Base-by-base conservation (phyloP, 208 protist genomes). In the Trypanosoma melophagium region DNA sequence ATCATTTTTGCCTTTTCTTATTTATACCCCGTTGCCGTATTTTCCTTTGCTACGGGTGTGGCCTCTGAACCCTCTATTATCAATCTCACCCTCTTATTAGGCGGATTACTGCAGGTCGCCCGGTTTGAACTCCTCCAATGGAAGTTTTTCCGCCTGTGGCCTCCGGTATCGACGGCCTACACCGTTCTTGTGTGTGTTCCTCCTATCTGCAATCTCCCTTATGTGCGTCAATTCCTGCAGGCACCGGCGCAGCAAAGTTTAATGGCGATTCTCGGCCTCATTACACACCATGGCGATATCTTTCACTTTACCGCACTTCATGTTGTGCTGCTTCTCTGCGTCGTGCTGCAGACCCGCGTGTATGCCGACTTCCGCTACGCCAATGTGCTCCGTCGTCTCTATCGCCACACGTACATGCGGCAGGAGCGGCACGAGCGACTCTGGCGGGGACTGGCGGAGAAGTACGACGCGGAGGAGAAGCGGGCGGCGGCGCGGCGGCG, bases 351-450 rank as follows among this genome's bases (percentile, higher is more conserved):
- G 52, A 76, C 77, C 12, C 62, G 67, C 7, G 47, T 82, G 41
- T 82, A 79, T 24, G 57, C 60, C 42, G 72, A 77, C 24, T 82
- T 79, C 42, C 50, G 66, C 16, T 82, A 69, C 41, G 51, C 25
- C 14, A 66, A 53, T 9, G 9, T 82, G 4, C 22, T 82, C 16
- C 63, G 65, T 22, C 60, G 59, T 2, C 45, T 79, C 16, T 71
- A 76, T 55, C 3, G 35, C 14, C 50, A 17, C 1, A 66, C 62
- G 2, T 40, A 22, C 19, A 40, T 16, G 31, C 68, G 41, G 25
- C 65, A 71, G 38, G n/a, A 24, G 7, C 54, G 52, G 45, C 63
- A 75, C 19, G 52, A 74, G n/a, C 49, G 28, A 25, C 54, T 76
- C 0, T 77, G 58, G 51, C 51, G 59, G 7, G 65, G 70, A 0